These are phyloP conservation scores for Starmera pachycereana DNA, from an alignment of 805 yeast species.

Conservation along the genomic window DNA sequence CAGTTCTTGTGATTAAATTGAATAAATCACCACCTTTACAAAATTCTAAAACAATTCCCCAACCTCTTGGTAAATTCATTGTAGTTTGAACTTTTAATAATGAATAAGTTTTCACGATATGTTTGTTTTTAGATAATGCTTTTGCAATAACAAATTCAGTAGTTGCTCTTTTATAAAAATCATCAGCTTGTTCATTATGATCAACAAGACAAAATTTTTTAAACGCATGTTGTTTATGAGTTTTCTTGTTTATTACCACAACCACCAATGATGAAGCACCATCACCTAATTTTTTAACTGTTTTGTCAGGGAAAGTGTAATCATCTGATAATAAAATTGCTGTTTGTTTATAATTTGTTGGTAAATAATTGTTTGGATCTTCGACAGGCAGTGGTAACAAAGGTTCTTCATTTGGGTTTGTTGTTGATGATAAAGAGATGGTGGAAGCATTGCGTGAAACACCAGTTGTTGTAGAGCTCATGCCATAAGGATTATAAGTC, in stretches of 20 bases:
- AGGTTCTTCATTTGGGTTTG: constrained; percentile 27
- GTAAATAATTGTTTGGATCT: constrained; percentile 56
- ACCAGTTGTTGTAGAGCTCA: constrained; percentile 15
- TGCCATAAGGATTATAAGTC: constrained; percentile 59
- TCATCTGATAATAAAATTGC: constrained; percentile 41
- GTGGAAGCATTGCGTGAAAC: constrained; percentile 20
- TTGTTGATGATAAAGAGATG: constrained; percentile 10
- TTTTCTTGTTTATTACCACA: constrained; percentile 28
- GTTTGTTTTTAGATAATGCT: constrained; percentile 42
- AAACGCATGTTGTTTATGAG: constrained; percentile 44
- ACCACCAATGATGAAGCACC: constrained; percentile 69
- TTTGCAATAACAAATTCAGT: constrained; percentile 57
- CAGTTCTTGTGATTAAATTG: constrained; percentile 40
- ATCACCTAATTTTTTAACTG: constrained; percentile 45
- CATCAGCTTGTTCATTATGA: constrained; percentile 49
- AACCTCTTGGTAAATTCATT: constrained; percentile 45
- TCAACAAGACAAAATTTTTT: constrained; percentile 52
- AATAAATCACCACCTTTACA: constrained; percentile 57
- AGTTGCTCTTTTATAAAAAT: constrained; percentile 53
- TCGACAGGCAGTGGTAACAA: constrained; percentile 51
- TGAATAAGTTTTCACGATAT: constrained; percentile 46
- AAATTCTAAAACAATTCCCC: constrained; percentile 67
- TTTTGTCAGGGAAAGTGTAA: constrained; percentile 35
- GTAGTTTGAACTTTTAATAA: constrained; percentile 49
- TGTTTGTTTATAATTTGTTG: constrained; percentile 39